Evolutionary conservation across 805 yeast species (phyloP).

Genomic region (Kregervanrija delftensis): DNA sequence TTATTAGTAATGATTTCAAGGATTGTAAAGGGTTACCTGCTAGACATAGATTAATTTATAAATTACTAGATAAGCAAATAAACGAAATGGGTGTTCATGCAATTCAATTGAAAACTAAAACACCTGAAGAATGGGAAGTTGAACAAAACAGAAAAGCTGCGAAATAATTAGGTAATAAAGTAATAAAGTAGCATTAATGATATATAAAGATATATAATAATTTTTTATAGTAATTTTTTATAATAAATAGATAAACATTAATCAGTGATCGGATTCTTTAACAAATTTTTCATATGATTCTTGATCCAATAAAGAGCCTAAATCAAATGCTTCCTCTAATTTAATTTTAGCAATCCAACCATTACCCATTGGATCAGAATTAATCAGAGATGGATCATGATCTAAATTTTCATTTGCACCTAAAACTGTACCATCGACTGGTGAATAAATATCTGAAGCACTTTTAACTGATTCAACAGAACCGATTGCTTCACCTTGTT

Average conservation of each 20-base stretch:
- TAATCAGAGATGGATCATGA: conserved; percentile 69
- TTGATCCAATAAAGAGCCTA: conserved; percentile 43
- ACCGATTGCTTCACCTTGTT: conserved; percentile 79
- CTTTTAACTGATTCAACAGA: conserved; percentile 93
- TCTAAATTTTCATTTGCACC: conserved; percentile 66
- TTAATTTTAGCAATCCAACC: conserved; percentile 88
- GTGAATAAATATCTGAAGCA: conserved; percentile 88
- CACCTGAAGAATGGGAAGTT: conserved; percentile 47
- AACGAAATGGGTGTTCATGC: conserved; percentile 76
- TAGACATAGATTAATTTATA: conserved; percentile 74
- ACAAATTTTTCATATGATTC: conserved; percentile 52
- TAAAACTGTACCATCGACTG: conserved; percentile 69
- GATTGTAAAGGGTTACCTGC: conserved; percentile 50
- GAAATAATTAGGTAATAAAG: not conserved
- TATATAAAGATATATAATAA: not conserved
- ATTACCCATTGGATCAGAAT: conserved; percentile 84
- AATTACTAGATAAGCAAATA: conserved; percentile 65
- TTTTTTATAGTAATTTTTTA: not conserved
- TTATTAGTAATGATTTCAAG: conserved; percentile 66
- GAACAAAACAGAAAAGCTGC: conserved; percentile 5
- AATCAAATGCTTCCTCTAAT: conserved; percentile 32
- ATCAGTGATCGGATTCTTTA: conserved; percentile 42
- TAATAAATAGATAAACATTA: not conserved
- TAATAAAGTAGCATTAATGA: not conserved
- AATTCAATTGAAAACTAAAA: conserved; percentile 75